These are phyloP conservation scores for Hypocreales sp. DNA, from an alignment of 2,329 filamentous ascomycete genomes.

Conservation along the genomic window DNA sequence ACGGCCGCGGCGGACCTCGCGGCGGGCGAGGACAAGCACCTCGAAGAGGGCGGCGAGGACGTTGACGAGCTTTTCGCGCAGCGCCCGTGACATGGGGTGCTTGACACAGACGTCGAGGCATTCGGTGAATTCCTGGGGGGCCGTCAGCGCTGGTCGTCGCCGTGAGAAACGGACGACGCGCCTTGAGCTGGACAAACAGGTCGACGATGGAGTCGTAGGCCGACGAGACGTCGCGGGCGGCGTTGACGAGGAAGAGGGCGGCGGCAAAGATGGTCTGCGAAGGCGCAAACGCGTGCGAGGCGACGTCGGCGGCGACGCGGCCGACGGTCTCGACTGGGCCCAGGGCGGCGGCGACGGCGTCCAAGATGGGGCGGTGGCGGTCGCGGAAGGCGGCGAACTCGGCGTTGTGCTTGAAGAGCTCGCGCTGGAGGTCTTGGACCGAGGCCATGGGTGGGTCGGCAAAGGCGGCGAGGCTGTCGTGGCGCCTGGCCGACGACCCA, in stretches of 20 bases:
- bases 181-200: conserved; percentile 24
- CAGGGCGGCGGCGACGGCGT: conserved; percentile 15
- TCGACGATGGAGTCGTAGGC: conserved; percentile 29
- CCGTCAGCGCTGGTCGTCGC: conserved; percentile 2
- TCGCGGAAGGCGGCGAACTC: conserved; percentile 20
- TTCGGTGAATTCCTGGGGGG: conserved; percentile 22
- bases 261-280: conserved; percentile 25
- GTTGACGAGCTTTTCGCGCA: conserved; percentile 22
- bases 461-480: too few relatives aligned
- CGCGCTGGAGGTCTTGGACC: conserved; percentile 14
- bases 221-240: conserved; percentile 26
- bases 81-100: conserved; percentile 18
- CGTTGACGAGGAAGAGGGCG: conserved; percentile 24
- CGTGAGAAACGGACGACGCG: not conserved
- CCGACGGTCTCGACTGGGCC: conserved; percentile 24
- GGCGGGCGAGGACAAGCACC: conserved; percentile 25
- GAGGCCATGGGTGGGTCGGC: conserved; percentile 17
- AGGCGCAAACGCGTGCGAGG: conserved; percentile 22
- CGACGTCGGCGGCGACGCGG: conserved; percentile 18
- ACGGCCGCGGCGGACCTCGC: conserved; percentile 24
- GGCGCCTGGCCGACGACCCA: too few relatives aligned
- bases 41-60: conserved; percentile 28
- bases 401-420: conserved; percentile 19
- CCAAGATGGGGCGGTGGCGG: conserved; percentile 17
- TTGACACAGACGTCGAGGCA: conserved; percentile 24